Conservation (phyloP, 768 basidiomycete species). For the Suillus clintonianus region DNA sequence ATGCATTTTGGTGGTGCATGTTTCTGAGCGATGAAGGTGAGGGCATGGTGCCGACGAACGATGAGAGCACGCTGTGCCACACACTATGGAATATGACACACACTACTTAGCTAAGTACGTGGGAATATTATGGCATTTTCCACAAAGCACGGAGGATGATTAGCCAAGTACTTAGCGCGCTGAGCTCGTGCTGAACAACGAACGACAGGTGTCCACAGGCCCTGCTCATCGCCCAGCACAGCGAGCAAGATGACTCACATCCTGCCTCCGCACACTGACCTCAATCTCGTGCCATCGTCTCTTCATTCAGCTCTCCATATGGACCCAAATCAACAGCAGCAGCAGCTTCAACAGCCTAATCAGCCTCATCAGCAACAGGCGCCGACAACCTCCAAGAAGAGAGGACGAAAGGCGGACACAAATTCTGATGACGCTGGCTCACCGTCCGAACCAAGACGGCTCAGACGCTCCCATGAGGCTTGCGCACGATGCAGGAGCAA, state of each 20-base stretch:
- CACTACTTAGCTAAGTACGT: constrained; percentile 4
- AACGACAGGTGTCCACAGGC: constrained; percentile 8
- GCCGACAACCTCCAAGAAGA: constrained; percentile 45
- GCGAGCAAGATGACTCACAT: constrained; percentile 45
- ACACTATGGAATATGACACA: background rate
- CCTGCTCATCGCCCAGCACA: constrained; percentile 10
- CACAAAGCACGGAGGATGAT: constrained; percentile 25
- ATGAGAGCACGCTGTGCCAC: background rate
- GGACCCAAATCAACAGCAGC: constrained; percentile 60
- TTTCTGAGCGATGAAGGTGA: constrained; percentile 10
- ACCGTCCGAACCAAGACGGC: constrained; percentile 73
- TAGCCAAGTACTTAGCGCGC: constrained; percentile 14
- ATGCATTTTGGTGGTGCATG: constrained; percentile 37
- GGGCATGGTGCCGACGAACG: constrained; percentile 5
- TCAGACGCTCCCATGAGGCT: constrained; percentile 88
- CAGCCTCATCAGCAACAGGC: constrained; percentile 38
- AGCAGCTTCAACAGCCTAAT: constrained; percentile 42
- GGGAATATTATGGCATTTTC: constrained; percentile 19
- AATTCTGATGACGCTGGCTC: constrained; percentile 55
- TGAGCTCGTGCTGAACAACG: constrained; percentile 21
- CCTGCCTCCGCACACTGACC: constrained; percentile 47
- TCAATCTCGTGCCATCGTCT: constrained; percentile 46
- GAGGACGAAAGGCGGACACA: constrained; percentile 61
- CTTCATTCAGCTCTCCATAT: constrained; percentile 68
- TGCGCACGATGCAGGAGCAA: constrained; percentile 93